Evolutionary conservation across 73 alveolate species (phyloP).

Genomic region (Blepharisma stoltei): DNA sequence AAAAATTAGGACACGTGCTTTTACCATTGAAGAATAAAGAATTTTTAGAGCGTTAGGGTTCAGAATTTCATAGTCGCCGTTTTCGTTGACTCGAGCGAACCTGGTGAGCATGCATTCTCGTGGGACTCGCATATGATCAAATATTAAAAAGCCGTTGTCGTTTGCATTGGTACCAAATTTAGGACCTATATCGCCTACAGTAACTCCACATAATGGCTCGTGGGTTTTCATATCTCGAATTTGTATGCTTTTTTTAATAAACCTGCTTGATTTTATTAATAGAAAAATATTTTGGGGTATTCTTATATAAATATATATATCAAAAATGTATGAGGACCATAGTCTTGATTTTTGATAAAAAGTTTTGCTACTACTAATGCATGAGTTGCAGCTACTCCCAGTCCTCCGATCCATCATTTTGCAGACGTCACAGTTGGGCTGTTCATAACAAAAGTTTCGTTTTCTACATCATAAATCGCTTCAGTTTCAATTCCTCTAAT

Average conservation of each 20-base stretch:
- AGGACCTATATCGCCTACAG: slow-evolving; percentile 93
- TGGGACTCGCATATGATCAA: slow-evolving; percentile 77
- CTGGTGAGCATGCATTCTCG: slow-evolving; percentile 80
- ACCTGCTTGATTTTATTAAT: no score
- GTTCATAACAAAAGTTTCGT: slow-evolving; percentile 57
- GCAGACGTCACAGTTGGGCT: slow-evolving; percentile 64
- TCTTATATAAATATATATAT: no score
- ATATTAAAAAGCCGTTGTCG: slow-evolving; percentile 85
- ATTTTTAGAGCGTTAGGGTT: slow-evolving; percentile 24
- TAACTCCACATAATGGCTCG: slow-evolving; percentile 74
- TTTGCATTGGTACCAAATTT: slow-evolving; percentile 77
- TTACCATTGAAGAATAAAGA: slow-evolving; percentile 2
- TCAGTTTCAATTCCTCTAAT: slow-evolving; percentile 76
- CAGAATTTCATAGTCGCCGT: slow-evolving; percentile 55
- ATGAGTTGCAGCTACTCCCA: slow-evolving; percentile 64
- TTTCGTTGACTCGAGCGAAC: slow-evolving; percentile 62
- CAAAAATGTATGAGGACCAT: slow-evolving; percentile 81
- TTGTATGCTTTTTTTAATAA: no score
- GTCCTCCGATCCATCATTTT: slow-evolving; percentile 80
- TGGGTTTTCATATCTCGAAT: slow-evolving; percentile 73
- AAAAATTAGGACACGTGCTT: neutral
- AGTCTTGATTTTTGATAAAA: slow-evolving; percentile 52
- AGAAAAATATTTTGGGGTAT: no score
- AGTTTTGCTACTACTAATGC: slow-evolving; percentile 69
- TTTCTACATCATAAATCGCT: slow-evolving; percentile 61